Base-by-base conservation (phyloP, 495 filamentous ascomycete species). In the Annulohypoxylon maeteangense region DNA sequence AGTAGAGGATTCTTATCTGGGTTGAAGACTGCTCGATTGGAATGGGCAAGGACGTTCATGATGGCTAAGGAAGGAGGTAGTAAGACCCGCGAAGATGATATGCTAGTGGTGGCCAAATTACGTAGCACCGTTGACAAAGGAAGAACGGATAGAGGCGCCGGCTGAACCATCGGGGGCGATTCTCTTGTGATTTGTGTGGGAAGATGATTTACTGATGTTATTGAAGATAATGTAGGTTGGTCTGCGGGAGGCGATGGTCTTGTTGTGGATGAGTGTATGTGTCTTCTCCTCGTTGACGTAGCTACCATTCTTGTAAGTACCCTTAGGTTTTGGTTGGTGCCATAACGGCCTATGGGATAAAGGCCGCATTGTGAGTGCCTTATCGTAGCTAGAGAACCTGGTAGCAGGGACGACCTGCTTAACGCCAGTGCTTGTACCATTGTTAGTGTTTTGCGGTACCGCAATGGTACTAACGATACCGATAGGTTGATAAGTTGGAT, bases 61-160 rank as follows among this genome's bases (percentile, higher is more conserved):
- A 90, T 79, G 47, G 84, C 84, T 29, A 94, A 87, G 44, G 89
- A 94, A 29, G 90, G 89, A 31, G 84, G 83, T 23, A 97, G 85
- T 5, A 97, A 86, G 27, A 87, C 66, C 0, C 89, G 86, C 0
- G 92, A 95, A 7, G 92, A 93, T 0, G 94, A 97, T 60, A 97
- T 84, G 20, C 88, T 88, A 12, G 92, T 91, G 12, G 93, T 91
- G 62, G 92, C 83, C 65, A 94, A 83, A 7, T 93, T 94, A 25
- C 95, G 91, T 45, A 97, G 78, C 50, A 98, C 84, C 22, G 85
- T 89, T 14, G 86, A 86, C 0, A 93, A 80, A 2, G 95, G 92
- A 34, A 98, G 85, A 47, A 91, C 85, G 2, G 91, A 87, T 27
- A 97, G 79, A 3, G 91, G 89, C 4, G 89, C 62, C 10, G 76